These are phyloP conservation scores for Tritrichomonas foetus DNA, from an alignment of 208 protist species.

Conservation along the genomic window DNA sequence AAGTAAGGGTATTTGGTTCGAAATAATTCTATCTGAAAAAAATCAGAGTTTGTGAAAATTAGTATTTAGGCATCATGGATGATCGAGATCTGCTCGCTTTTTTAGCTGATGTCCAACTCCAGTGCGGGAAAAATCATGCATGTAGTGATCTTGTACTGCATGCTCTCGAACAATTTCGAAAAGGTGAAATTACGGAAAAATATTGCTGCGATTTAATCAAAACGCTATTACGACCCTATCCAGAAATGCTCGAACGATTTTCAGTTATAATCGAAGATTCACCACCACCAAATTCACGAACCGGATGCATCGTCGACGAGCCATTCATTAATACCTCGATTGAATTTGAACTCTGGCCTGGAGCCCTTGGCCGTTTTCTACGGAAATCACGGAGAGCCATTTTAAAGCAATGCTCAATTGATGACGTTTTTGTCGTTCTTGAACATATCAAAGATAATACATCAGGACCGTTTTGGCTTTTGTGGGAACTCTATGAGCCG, in stretches of 20 bases:
- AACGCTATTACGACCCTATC: background rate
- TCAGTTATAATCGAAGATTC: background rate
- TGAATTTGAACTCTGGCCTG: slow-evolving; percentile 34
- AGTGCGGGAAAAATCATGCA: background rate
- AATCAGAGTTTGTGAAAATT: no score
- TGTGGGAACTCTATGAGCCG: slow-evolving; percentile 18
- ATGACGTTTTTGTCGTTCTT: background rate
- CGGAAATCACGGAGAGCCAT: background rate
- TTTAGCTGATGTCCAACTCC: background rate
- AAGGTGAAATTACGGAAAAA: background rate
- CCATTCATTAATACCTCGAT: background rate
- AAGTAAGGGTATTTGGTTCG: no score
- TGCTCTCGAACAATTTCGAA: background rate
- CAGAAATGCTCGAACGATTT: background rate
- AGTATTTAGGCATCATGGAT: no score
- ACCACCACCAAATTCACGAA: background rate
- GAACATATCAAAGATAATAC: background rate
- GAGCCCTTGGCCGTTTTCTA: background rate
- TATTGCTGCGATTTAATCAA: background rate
- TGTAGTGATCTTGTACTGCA: background rate
- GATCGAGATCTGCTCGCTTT: background rate
- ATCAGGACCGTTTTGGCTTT: slow-evolving; percentile 33
- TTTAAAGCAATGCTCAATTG: background rate
- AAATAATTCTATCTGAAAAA: no score
- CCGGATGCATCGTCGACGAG: background rate